Percentiles rank a stretch among this genome's conserved stretches.
Evolutionary conservation across 345 rosid genomes (phyloP).

Genomic region (Rhizophora apiculata): DNA sequence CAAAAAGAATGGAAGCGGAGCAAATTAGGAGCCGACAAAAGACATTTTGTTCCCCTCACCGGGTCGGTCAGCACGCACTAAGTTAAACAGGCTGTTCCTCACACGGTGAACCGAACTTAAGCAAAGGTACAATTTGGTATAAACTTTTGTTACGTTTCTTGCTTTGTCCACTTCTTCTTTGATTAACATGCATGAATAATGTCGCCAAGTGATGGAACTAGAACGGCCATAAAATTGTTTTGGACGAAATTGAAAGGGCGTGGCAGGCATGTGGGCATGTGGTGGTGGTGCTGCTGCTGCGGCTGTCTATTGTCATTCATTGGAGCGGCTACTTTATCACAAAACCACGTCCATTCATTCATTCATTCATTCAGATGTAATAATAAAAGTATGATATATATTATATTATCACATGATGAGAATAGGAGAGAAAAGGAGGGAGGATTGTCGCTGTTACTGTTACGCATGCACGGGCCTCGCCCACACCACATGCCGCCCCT

Average conservation of each 20-base stretch:
- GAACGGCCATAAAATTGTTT: conserved; percentile 10
- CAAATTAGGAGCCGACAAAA: too few relatives aligned
- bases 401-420: neutral
- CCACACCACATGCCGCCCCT: neutral
- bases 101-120: too few relatives aligned
- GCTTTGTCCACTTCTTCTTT: neutral
- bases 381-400: too few relatives aligned
- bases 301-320: neutral
- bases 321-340: neutral
- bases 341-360: too few relatives aligned
- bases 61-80: too few relatives aligned
- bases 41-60: too few relatives aligned
- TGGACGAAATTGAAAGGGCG: too few relatives aligned
- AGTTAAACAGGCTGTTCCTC: too few relatives aligned
- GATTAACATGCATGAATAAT: neutral
- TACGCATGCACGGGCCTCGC: conserved; percentile 42
- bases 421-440: neutral
- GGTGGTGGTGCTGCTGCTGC: too few relatives aligned
- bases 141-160: neutral
- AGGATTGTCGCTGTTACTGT: conserved; percentile 14
- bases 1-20: neutral
- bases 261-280: too few relatives aligned
- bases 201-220: neutral
- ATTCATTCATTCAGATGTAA: too few relatives aligned
- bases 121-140: too few relatives aligned